Evolutionary conservation across 2,329 filamentous ascomycete species (phyloP).

Genomic region (Colletotrichum cordylinicola): DNA sequence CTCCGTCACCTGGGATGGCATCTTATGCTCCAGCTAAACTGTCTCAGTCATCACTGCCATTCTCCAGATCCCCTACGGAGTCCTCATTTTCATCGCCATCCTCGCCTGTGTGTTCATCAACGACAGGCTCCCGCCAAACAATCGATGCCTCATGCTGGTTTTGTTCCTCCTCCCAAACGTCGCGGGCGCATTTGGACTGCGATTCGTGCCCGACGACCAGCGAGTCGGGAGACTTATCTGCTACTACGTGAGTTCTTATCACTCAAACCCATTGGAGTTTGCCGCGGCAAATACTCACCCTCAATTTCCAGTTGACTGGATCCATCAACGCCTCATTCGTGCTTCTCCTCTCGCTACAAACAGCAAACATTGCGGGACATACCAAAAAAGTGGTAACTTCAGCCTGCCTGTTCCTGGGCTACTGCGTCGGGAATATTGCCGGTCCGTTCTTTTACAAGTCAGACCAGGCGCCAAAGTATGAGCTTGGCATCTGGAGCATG

Average conservation of each 20-base stretch:
- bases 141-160: background rate
- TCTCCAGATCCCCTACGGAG: rapidly evolving
- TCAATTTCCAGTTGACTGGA: background rate
- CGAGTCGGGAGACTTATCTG: background rate
- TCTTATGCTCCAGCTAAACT: rapidly evolving
- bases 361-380: background rate
- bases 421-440: background rate
- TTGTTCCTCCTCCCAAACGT: background rate
- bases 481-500: background rate
- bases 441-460: background rate
- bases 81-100: background rate
- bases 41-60: background rate
- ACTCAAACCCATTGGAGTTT: background rate
- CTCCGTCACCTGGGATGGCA: rapidly evolving
- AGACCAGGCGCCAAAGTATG: background rate
- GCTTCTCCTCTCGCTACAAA: background rate
- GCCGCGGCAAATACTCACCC: background rate
- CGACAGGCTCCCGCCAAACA: background rate
- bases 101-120: background rate
- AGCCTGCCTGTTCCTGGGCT: background rate
- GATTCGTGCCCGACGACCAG: background rate
- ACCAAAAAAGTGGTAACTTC: background rate
- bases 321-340: background rate
- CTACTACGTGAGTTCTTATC: background rate
- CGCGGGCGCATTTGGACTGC: background rate